Evolutionary conservation across 495 filamentous ascomycete genomes (phyloP), one percentile per base, ranked within the genome.

Genomic region (Cladorrhinum samala): DNA sequence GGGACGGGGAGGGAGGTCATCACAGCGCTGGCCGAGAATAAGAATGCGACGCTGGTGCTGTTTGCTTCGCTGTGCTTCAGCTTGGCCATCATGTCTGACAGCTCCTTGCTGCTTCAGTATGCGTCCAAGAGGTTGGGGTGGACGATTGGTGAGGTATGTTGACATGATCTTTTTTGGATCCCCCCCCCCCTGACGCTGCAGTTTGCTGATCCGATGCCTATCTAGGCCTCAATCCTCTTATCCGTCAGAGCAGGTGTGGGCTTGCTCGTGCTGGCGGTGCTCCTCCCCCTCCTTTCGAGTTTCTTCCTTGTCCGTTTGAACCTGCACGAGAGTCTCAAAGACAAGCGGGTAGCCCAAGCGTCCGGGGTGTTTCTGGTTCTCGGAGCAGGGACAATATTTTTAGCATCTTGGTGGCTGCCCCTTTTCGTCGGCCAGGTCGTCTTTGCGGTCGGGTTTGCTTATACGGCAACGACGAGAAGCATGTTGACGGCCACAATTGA

Each of bases 61-160:
- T 13, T 48, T 0, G 49, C 44, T 18, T 49, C 46, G 0, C 50
- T 57, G 18, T 9, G 50, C 37, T 46, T 50, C 33, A 20, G 9
- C 16, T 19, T 61, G 23, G 58, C 56, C 9, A 27, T 54, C 2
- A 19, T 30, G 30, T 56, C 42, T 18, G 52, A 18, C 13, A 50
- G 43, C 45, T 17, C 61, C 72, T 45, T 55, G 67, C n/a, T 57
- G 66, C 48, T 58, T 13, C 80, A 80, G 47, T 83, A 83, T 57
- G 68, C 79, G 9, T 78, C 76, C n/a, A 77, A 73, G 5, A 68
- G 79, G 9, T 81, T 77, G 54, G 60, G 63, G 18, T 78, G 78
- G 73, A 68, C 69, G 4, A 55, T 84, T 0, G 53, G 52, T 8
- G 33, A 59, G 24, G 55, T 57, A 43, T 0, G 54, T 17, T n/a